Evolutionary conservation across 768 basidiomycete genomes (phyloP).

Genomic region (Auricularia heimuer): DNA sequence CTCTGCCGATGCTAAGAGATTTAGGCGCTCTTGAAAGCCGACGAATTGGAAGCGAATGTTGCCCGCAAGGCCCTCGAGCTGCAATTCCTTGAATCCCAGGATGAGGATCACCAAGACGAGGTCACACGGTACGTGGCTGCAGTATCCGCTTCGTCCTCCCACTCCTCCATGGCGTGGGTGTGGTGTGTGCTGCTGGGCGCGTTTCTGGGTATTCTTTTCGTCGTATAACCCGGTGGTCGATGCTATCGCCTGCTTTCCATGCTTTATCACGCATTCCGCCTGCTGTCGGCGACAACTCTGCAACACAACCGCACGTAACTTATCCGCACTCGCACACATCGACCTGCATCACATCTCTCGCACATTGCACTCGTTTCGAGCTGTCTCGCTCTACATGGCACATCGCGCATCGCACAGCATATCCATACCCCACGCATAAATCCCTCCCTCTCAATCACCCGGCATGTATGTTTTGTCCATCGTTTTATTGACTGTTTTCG

Average conservation of each 20-base stretch:
- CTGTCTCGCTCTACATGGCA: conserved; percentile 26
- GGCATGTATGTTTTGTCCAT: neutral
- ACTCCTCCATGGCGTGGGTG: neutral
- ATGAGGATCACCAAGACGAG: conserved; percentile 65
- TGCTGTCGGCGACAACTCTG: conserved; percentile 4
- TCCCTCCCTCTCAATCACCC: neutral
- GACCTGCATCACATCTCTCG: neutral
- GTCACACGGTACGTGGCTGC: conserved; percentile 61
- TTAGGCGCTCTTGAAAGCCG: conserved; percentile 32
- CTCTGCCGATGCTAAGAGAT: neutral
- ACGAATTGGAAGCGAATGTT: conserved; percentile 50
- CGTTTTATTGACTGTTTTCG: conserved; percentile 4
- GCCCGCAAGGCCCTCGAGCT: conserved; percentile 73
- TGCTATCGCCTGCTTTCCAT: conserved; percentile 41
- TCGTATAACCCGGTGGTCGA: conserved; percentile 40
- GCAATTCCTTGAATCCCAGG: conserved; percentile 65
- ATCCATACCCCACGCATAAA: neutral
- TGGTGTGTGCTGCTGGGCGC: neutral
- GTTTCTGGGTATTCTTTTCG: conserved; percentile 41
- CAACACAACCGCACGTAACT: neutral
- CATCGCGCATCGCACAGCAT: conserved; percentile 3
- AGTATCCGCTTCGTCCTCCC: neutral
- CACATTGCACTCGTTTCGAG: conserved; percentile 11
- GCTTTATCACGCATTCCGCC: conserved; percentile 13
- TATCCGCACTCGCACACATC: neutral